Conservation (phyloP, 352 stramenopile species). For the Pythium brachiatum region DNA sequence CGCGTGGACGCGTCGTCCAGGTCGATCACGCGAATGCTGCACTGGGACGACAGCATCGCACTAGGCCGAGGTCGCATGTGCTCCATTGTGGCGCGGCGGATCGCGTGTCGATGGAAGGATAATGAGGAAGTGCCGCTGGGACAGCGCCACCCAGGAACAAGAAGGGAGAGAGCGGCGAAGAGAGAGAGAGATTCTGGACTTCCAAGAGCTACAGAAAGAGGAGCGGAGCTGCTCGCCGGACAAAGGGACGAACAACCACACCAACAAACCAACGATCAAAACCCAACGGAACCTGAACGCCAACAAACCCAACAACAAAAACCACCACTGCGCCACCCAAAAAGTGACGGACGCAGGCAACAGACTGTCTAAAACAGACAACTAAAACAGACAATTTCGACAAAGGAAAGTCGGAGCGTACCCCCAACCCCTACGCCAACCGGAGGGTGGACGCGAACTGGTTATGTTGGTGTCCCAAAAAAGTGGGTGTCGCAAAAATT, state of each 20-base stretch:
- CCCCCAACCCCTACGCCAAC: background rate
- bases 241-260: constrained; percentile 4
- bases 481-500: constrained; percentile 6
- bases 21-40: constrained; percentile 81
- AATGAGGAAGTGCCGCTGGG: constrained; percentile 6
- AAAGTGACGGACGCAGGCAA: background rate
- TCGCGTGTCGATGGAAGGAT: constrained; percentile 1
- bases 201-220: background rate
- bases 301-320: background rate
- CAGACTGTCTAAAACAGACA: no score
- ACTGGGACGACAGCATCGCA: constrained; percentile 11
- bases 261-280: constrained; percentile 6
- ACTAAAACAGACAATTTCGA: no score
- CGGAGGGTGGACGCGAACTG: background rate
- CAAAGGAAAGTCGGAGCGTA: background rate
- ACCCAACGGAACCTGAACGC: background rate
- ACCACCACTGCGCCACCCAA: background rate
- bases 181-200: background rate
- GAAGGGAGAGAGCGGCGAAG: constrained; percentile 3
- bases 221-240: background rate
- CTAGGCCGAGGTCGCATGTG: constrained; percentile 7
- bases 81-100: constrained; percentile 17
- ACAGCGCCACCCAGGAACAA: background rate
- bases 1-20: constrained; percentile 78
- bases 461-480: constrained; percentile 2